Percentiles rank a stretch among this genome's conserved stretches.
These are phyloP conservation scores for Herpotrichia juniperi DNA, from an alignment of 2,329 filamentous ascomycete genomes.

Conservation along the genomic window DNA sequence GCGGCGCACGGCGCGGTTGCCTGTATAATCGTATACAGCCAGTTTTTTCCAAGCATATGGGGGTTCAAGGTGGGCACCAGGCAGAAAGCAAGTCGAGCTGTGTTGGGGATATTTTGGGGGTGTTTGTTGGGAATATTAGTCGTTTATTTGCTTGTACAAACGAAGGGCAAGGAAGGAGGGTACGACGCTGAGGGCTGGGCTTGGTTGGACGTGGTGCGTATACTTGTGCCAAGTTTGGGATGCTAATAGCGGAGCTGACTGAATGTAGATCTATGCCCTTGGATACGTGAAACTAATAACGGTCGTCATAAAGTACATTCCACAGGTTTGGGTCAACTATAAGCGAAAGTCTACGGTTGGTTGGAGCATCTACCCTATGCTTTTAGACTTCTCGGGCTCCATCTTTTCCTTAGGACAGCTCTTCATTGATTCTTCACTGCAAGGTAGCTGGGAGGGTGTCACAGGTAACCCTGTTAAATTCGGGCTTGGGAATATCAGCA, in stretches of 20 bases:
- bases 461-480: constrained; percentile 94
- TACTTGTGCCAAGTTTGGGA: not conserved
- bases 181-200: constrained; percentile 61
- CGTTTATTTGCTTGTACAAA: constrained; percentile 54
- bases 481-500: constrained; percentile 80
- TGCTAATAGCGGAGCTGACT: constrained; percentile 14
- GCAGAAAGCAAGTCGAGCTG: constrained; percentile 64
- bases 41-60: constrained; percentile 77
- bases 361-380: constrained; percentile 84
- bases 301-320: constrained; percentile 91
- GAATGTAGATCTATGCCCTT: constrained; percentile 64
- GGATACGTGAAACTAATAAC: constrained; percentile 89
- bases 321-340: constrained; percentile 73
- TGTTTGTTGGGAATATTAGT: constrained; percentile 64
- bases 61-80: constrained; percentile 68
- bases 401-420: constrained; percentile 82
- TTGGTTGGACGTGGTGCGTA: constrained; percentile 67
- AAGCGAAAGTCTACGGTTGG: constrained; percentile 83
- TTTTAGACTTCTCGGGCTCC: constrained; percentile 83
- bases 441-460: constrained; percentile 87
- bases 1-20: constrained; percentile 80
- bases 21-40: constrained; percentile 74
- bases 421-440: constrained; percentile 80
- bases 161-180: constrained; percentile 48
- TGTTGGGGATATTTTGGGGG: constrained; percentile 73